Conservation (phyloP, 176 grass and related monocot species). For the Tillandsia fasciculata region DNA sequence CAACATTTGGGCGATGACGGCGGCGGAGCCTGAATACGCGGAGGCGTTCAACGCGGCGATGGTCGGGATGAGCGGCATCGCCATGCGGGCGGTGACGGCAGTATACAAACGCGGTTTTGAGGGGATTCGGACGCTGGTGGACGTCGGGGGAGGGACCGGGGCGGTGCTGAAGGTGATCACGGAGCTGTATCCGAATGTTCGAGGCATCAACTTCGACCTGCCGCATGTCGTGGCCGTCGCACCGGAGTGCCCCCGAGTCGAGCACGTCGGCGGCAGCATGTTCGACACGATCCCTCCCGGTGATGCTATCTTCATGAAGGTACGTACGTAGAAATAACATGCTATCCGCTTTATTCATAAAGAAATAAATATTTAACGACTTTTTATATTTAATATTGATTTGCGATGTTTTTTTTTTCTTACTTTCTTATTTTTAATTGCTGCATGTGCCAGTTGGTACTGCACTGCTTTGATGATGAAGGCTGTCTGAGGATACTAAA, state of each 20-base stretch:
- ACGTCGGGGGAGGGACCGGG: slow-evolving; percentile 31
- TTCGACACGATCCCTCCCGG: slow-evolving; percentile 18
- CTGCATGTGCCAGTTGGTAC: slow-evolving; percentile 3
- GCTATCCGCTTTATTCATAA: no score
- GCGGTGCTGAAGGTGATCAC: slow-evolving; percentile 11
- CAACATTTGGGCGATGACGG: no score
- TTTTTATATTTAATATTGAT: no score
- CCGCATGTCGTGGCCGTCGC: slow-evolving; percentile 23
- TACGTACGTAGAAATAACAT: not conserved
- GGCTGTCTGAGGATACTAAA: slow-evolving; percentile 23
- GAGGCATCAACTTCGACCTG: slow-evolving; percentile 30
- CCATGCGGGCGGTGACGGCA: no score
- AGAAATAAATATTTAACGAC: no score
- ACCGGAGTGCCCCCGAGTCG: not conserved
- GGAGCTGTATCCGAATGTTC: slow-evolving; percentile 11
- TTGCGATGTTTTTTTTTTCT: no score
- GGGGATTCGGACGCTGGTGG: slow-evolving; percentile 16
- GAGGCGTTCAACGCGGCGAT: no score
- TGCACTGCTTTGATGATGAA: slow-evolving; percentile 23
- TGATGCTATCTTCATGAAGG: slow-evolving; percentile 31
- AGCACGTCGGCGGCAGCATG: slow-evolving; percentile 20
- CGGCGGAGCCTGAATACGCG: no score
- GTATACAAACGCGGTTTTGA: not conserved
- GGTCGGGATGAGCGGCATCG: no score
- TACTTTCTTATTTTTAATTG: no score